Percentiles rank a stretch among this genome's conserved stretches.
Conservation (phyloP, 306 rosid genomes). For the Neltuma alba region DNA sequence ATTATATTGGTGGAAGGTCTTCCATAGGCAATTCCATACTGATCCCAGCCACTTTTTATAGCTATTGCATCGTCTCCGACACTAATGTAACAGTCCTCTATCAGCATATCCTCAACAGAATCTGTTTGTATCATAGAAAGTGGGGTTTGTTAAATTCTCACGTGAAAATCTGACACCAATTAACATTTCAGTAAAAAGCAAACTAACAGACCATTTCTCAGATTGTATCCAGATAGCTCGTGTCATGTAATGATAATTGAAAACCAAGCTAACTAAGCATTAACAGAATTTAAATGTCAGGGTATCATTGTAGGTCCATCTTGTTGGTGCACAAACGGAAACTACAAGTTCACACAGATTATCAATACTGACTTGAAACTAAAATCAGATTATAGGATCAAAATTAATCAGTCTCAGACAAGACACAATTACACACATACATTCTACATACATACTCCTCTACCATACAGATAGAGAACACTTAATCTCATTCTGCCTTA, state of each 20-base stretch:
- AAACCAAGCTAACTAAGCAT: conserved; percentile 9
- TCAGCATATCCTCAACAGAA: conserved; percentile 97
- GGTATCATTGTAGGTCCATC: conserved; percentile 10
- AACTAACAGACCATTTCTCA: conserved; percentile 25
- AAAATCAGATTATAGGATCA: background rate
- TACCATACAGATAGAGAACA: background rate
- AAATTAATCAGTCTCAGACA: conserved; percentile 15
- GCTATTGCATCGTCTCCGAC: conserved; percentile 98
- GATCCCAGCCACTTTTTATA: conserved; percentile 99
- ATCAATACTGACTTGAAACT: background rate
- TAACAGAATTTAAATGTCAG: background rate
- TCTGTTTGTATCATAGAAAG: conserved; percentile 51
- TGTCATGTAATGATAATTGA: conserved; percentile 3
- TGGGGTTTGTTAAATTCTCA: conserved; percentile 14
- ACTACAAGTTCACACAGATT: background rate
- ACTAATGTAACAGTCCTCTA: conserved; percentile 93
- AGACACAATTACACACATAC: no score
- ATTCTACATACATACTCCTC: conserved; percentile 8
- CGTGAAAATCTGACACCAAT: conserved; percentile 15
- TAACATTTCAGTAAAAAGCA: conserved; percentile 24
- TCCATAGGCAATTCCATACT: conserved; percentile 88
- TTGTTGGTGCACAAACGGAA: background rate
- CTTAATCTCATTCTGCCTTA: conserved; percentile 20
- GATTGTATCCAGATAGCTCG: background rate
- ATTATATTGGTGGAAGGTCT: conserved; percentile 82